Conservation (phyloP, 352 stramenopile genomes). For the Elongisporangium senticosum region DNA sequence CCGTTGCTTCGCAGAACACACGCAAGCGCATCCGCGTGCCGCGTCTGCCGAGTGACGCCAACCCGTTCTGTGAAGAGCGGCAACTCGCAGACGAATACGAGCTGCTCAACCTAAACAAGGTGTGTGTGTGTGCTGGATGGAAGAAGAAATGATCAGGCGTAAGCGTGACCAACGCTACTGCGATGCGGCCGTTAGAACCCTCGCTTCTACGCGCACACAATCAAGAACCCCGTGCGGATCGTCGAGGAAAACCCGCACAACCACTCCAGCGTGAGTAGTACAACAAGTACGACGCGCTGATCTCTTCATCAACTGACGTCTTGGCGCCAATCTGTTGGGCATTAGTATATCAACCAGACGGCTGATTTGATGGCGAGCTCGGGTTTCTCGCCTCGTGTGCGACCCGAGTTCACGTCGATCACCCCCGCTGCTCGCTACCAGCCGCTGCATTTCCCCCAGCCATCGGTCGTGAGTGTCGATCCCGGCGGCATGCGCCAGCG, state of each 20-base stretch:
- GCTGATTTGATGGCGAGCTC: slow-evolving; percentile 58
- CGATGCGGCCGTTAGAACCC: slow-evolving; percentile 36
- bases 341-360: slow-evolving; percentile 64
- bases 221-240: slow-evolving; percentile 30
- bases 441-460: slow-evolving; percentile 30
- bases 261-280: slow-evolving; percentile 54
- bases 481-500: slow-evolving; percentile 26
- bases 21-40: slow-evolving; percentile 66
- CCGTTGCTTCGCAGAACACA: slow-evolving; percentile 42
- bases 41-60: slow-evolving; percentile 44
- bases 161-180: not conserved
- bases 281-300: no score
- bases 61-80: slow-evolving; percentile 69
- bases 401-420: slow-evolving; percentile 46
- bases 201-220: slow-evolving; percentile 55
- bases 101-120: slow-evolving; percentile 79
- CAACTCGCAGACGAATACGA: slow-evolving; percentile 73
- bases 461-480: slow-evolving; percentile 51
- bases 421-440: slow-evolving; percentile 33
- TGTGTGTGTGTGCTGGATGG: slow-evolving; percentile 7
- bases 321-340: slow-evolving; percentile 1
- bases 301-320: slow-evolving; percentile 6
- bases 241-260: slow-evolving; percentile 61
- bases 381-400: slow-evolving; percentile 29
- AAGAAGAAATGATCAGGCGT: not conserved